Percentiles rank a stretch among this genome's conserved stretches.
Evolutionary conservation across 2,329 filamentous ascomycete species (phyloP).

Genomic region (Calonectria fujianensis): DNA sequence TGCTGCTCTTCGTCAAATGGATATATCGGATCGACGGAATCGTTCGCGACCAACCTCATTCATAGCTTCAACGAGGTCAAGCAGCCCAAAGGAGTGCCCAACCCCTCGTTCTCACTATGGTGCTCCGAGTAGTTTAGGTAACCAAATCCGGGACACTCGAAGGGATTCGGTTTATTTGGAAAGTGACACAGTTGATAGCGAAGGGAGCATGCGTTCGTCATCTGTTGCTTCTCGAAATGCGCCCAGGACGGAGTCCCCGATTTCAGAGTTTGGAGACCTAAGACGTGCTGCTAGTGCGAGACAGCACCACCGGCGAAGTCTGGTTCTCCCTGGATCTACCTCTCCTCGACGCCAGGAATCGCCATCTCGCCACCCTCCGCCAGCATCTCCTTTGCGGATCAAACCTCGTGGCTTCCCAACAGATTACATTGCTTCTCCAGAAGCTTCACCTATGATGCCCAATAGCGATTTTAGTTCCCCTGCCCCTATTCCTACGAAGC

Average conservation of each 20-base stretch:
- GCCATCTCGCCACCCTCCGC: conserved; percentile 85
- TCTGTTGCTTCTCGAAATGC: conserved; percentile 82
- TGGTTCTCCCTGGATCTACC: conserved; percentile 85
- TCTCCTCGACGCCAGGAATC: conserved; percentile 92
- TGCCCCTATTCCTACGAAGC: conserved; percentile 74
- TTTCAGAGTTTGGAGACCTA: conserved; percentile 87
- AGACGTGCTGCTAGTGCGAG: conserved; percentile 85
- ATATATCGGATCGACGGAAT: conserved; percentile 55
- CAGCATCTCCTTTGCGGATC: conserved; percentile 90
- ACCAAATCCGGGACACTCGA: conserved; percentile 78
- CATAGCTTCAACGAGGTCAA: conserved; percentile 86
- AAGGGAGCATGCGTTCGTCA: conserved; percentile 89
- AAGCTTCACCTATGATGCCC: conserved; percentile 91
- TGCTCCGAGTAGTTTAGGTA: conserved; percentile 71
- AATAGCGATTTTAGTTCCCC: conserved; percentile 89
- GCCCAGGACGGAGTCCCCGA: conserved; percentile 89
- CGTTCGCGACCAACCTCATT: conserved; percentile 71
- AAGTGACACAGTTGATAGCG: conserved; percentile 89
- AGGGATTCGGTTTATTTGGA: conserved; percentile 87
- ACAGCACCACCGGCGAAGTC: conserved; percentile 89
- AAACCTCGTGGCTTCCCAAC: conserved; percentile 82
- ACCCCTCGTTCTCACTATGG: conserved; percentile 90
- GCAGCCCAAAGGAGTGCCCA: conserved; percentile 91
- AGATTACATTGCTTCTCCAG: conserved; percentile 86
- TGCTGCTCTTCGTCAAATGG: conserved; percentile 69